phyloP scores from a whole-genome alignment of 345 rosid species.

The Passiflora organensis region DNA sequence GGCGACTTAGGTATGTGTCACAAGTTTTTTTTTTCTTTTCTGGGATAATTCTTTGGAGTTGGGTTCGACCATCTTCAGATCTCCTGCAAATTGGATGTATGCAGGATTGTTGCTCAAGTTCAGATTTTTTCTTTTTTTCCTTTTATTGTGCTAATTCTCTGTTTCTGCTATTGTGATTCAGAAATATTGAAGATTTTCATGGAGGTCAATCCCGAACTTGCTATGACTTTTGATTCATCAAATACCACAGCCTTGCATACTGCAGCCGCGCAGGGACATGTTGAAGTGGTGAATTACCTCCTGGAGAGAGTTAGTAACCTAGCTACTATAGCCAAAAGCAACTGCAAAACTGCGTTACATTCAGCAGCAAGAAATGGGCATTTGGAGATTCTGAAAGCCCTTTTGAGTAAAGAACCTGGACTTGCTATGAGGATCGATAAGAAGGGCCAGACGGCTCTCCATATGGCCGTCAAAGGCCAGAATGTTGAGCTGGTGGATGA shows the following conservation, averaged over 20 bases:
- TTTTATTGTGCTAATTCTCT: not conserved
- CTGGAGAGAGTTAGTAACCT: constrained; percentile 55
- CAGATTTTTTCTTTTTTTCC: not conserved
- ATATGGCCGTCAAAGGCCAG: constrained; percentile 94
- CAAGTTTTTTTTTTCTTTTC: not conserved
- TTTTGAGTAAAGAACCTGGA: constrained; percentile 50
- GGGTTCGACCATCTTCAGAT: no score
- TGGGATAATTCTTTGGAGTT: no score
- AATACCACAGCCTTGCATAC: constrained; percentile 80
- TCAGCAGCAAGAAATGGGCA: constrained; percentile 89
- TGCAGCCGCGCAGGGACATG: constrained; percentile 80
- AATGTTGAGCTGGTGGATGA: constrained; percentile 49
- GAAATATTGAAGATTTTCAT: constrained; percentile 59
- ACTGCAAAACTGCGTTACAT: constrained; percentile 79
- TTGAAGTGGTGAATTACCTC: constrained; percentile 54
- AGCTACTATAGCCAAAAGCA: constrained; percentile 56
- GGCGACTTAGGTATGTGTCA: constrained; percentile 58
- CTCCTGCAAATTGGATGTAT: no score
- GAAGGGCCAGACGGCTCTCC: constrained; percentile 86
- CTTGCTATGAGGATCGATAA: constrained; percentile 52
- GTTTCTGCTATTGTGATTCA: constrained; percentile 21
- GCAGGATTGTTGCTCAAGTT: not conserved
- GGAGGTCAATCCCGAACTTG: constrained; percentile 58
- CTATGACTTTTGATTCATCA: constrained; percentile 64
- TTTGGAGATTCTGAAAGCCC: constrained; percentile 58